Conservation (phyloP, 768 basidiomycete species). For the Hypholoma fasciculare region DNA sequence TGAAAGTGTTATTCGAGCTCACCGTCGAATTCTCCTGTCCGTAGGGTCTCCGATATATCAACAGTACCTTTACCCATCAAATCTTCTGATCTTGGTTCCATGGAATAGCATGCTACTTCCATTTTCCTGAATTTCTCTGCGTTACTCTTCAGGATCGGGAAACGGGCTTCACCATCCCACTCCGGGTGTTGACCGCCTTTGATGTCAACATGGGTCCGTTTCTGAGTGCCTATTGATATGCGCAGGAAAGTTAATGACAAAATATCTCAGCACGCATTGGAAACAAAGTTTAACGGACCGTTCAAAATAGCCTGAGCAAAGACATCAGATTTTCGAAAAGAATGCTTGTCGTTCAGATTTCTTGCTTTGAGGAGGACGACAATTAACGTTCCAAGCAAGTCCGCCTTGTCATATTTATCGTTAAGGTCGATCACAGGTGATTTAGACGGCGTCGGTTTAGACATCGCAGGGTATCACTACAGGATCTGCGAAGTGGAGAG, state of each 20-base stretch:
- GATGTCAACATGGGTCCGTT: slow-evolving; percentile 71
- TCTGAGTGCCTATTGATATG: slow-evolving; percentile 45
- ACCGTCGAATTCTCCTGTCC: slow-evolving; percentile 93
- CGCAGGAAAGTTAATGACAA: slow-evolving; percentile 6
- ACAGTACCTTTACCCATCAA: slow-evolving; percentile 75
- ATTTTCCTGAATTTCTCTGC: slow-evolving; percentile 59
- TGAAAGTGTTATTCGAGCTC: slow-evolving; percentile 24
- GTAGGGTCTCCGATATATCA: slow-evolving; percentile 77
- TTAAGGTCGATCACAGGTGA: slow-evolving; percentile 8
- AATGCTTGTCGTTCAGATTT: slow-evolving; percentile 80
- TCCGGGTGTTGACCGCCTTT: slow-evolving; percentile 93
- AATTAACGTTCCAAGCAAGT: slow-evolving; percentile 79
- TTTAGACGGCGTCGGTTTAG: slow-evolving; percentile 11
- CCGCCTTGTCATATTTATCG: slow-evolving; percentile 32
- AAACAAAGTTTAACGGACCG: slow-evolving; percentile 27
- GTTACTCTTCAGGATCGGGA: slow-evolving; percentile 63
- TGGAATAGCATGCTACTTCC: slow-evolving; percentile 77
- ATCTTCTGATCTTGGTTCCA: slow-evolving; percentile 73
- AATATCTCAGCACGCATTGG: too few species aligned
- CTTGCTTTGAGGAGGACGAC: slow-evolving; percentile 84
- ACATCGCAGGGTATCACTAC: slow-evolving; percentile 3
- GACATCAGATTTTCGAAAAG: slow-evolving; percentile 90
- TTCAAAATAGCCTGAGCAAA: slow-evolving; percentile 68
- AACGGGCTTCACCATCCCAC: slow-evolving; percentile 89
- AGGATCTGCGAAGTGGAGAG: background rate